These are phyloP conservation scores for Pulveroboletus sp. DNA, from an alignment of 768 basidiomycete species.

Conservation along the genomic window DNA sequence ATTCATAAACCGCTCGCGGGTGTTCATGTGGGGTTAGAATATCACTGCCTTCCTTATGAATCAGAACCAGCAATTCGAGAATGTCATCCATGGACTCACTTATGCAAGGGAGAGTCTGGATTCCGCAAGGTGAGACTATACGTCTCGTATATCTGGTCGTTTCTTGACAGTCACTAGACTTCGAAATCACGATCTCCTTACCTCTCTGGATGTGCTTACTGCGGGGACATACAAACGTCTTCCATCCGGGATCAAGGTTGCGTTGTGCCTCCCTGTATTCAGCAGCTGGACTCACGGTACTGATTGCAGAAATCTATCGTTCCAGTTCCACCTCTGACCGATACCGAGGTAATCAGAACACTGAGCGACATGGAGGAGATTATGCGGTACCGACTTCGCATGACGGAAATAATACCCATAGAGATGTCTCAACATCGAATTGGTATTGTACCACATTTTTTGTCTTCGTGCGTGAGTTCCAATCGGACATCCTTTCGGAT, in stretches of 20 bases:
- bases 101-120: slow-evolving; percentile 67
- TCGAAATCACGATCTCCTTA: slow-evolving; percentile 90
- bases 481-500: slow-evolving; percentile 16
- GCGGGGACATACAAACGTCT: slow-evolving; percentile 82
- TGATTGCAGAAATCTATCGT: slow-evolving; percentile 59
- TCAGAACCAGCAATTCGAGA: slow-evolving; percentile 81
- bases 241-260: slow-evolving; percentile 75
- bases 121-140: slow-evolving; percentile 59
- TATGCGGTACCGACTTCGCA: slow-evolving; percentile 73
- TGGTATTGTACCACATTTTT: slow-evolving; percentile 37
- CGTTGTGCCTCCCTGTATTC: slow-evolving; percentile 12
- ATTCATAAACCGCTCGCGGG: background rate
- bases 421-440: slow-evolving; percentile 74
- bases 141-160: background rate
- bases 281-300: slow-evolving; percentile 18
- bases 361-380: slow-evolving; percentile 69
- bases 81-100: slow-evolving; percentile 56
- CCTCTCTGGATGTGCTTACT: slow-evolving; percentile 84
- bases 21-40: slow-evolving; percentile 46
- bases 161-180: slow-evolving; percentile 43
- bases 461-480: slow-evolving; percentile 10
- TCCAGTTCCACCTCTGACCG: slow-evolving; percentile 61
- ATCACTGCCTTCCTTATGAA: slow-evolving; percentile 82
- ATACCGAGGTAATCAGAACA: slow-evolving; percentile 59
- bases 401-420: slow-evolving; percentile 74